A percentile compares a stretch with the other conserved stretches of the same genome.
Conservation (phyloP, 2,329 filamentous ascomycete species). For the Cyanodermella asteris region DNA sequence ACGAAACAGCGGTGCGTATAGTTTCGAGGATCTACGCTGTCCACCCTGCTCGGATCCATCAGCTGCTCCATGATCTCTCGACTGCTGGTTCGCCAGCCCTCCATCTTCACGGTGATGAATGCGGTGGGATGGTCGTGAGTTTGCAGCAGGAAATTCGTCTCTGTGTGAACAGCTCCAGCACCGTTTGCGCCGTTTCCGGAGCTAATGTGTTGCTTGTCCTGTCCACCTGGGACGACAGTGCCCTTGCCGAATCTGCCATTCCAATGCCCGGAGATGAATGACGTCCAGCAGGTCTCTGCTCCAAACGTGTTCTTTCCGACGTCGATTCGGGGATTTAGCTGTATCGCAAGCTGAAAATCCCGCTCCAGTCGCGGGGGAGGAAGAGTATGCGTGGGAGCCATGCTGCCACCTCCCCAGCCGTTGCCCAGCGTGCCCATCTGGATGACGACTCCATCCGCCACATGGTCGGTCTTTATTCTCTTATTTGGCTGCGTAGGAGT, state of each 20-base stretch:
- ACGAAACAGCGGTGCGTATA: constrained; percentile 27
- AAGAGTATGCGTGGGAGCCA: constrained; percentile 7
- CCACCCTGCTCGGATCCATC: constrained; percentile 20
- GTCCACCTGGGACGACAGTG: constrained; percentile 26
- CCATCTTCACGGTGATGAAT: constrained; percentile 24
- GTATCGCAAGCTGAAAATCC: constrained; percentile 31
- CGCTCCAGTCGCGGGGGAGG: constrained; percentile 22
- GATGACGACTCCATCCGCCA: too few species aligned
- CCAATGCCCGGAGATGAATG: constrained; percentile 29
- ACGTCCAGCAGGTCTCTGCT: constrained; percentile 29
- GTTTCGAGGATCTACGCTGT: constrained; percentile 24
- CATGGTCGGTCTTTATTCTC: too few species aligned
- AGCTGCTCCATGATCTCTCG: constrained; percentile 28
- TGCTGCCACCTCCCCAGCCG: too few species aligned
- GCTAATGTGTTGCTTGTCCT: constrained; percentile 26
- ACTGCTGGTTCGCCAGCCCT: constrained; percentile 26
- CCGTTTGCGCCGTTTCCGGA: constrained; percentile 26
- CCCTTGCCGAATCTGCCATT: constrained; percentile 30
- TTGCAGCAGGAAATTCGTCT: constrained; percentile 25
- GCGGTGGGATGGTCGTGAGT: constrained; percentile 28
- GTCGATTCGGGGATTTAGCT: constrained; percentile 27
- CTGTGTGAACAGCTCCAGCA: too few species aligned
- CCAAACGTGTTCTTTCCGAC: constrained; percentile 26
- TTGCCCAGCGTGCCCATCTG: constrained; percentile 8
- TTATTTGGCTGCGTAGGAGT: too few species aligned